phyloP scores from a whole-genome alignment of 2,329 filamentous ascomycete genomes.

The Xylariaceae sp. region DNA sequence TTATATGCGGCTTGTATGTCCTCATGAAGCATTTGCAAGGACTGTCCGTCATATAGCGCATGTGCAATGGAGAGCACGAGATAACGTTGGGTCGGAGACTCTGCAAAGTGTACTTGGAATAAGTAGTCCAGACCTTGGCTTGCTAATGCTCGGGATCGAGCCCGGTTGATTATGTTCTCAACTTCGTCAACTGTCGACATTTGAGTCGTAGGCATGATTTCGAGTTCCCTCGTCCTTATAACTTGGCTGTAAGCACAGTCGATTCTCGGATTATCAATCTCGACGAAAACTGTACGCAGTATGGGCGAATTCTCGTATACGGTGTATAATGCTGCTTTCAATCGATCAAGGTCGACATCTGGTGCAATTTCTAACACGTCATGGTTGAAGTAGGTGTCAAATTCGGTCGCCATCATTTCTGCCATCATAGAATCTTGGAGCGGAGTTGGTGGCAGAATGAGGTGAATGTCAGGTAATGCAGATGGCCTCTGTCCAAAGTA shows the following conservation, averaged over 20 bases:
- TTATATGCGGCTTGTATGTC: constrained; percentile 67
- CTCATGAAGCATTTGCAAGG: constrained; percentile 69
- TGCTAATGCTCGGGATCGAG: constrained; percentile 37
- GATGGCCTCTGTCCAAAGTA: constrained; percentile 37
- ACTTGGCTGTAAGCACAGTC: constrained; percentile 50
- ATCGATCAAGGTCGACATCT: constrained; percentile 50
- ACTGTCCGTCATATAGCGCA: constrained; percentile 88
- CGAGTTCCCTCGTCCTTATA: constrained; percentile 31
- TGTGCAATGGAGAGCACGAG: constrained; percentile 74
- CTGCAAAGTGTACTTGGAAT: constrained; percentile 48
- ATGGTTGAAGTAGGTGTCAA: constrained; percentile 79
- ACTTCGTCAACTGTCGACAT: constrained; percentile 35
- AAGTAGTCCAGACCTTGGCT: constrained; percentile 39
- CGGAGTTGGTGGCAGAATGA: constrained; percentile 71
- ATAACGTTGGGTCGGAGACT: constrained; percentile 35
- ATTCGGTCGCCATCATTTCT: constrained; percentile 75
- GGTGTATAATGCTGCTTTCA: constrained; percentile 60
- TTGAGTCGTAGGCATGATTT: constrained; percentile 20
- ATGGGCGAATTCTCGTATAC: constrained; percentile 65
- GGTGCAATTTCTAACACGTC: constrained; percentile 65
- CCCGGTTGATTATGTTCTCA: constrained; percentile 34
- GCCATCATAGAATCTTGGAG: constrained; percentile 84
- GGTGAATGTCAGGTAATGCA: constrained; percentile 46
- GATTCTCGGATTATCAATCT: constrained; percentile 60
- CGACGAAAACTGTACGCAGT: constrained; percentile 70